Percentiles rank a stretch among this genome's conserved stretches.
phyloP scores from a whole-genome alignment of 225 moss, liverwort and hornwort species.

The Bryum argenteum region DNA sequence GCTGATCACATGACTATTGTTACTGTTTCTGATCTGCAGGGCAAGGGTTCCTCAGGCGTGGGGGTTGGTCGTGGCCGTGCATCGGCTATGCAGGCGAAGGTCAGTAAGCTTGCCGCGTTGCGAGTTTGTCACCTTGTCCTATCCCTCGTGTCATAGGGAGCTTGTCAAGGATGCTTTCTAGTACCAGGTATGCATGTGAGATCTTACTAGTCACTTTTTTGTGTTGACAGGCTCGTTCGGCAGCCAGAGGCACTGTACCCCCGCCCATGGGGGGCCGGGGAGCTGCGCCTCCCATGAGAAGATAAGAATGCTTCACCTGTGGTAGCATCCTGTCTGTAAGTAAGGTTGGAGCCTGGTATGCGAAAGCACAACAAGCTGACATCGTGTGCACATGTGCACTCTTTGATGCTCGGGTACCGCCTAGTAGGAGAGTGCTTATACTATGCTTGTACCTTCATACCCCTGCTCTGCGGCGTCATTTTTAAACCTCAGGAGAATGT shows the following conservation, averaged over 20 bases:
- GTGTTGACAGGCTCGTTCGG: slow-evolving; percentile 59
- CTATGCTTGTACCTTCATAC: slow-evolving; percentile 20
- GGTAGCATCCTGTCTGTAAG: slow-evolving; percentile 10
- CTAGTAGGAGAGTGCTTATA: slow-evolving; percentile 24
- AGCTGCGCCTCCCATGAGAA: slow-evolving; percentile 61
- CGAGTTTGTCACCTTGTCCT: neutral
- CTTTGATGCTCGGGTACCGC: slow-evolving; percentile 17
- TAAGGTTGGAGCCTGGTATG: slow-evolving; percentile 14
- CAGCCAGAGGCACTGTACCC: slow-evolving; percentile 65
- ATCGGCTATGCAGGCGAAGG: slow-evolving; percentile 50
- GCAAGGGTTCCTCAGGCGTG: slow-evolving; percentile 62
- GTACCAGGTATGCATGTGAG: neutral
- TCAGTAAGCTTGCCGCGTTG: slow-evolving; percentile 15
- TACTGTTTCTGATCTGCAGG: slow-evolving; percentile 31
- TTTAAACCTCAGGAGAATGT: slow-evolving; percentile 31
- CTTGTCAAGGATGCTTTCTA: neutral
- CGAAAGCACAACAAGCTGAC: slow-evolving; percentile 24
- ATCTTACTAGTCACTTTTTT: slow-evolving; percentile 15
- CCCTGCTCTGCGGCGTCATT: slow-evolving; percentile 27
- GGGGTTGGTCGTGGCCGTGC: slow-evolving; percentile 58
- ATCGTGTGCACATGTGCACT: slow-evolving; percentile 26
- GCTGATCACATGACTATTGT: neutral
- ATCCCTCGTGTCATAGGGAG: neutral
- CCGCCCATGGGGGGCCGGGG: slow-evolving; percentile 59
- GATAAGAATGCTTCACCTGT: slow-evolving; percentile 30